Evolutionary conservation across 2,329 filamentous ascomycete species (phyloP), one percentile per base, ranked within the genome.

Genomic region (Rhexocercosporidium sp.): DNA sequence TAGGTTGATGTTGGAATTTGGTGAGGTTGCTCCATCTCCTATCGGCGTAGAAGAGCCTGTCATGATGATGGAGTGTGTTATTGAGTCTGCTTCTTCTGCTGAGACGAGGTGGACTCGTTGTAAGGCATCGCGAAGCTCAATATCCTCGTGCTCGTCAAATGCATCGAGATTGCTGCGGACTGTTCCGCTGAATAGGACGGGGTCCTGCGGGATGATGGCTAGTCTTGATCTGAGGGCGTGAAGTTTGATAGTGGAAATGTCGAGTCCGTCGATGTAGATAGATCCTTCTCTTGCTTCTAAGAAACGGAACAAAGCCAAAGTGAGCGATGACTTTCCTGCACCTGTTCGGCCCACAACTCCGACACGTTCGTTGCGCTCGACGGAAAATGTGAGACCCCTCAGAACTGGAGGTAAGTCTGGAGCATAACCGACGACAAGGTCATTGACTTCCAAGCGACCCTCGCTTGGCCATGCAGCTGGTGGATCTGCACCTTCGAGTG

Each of bases 201-300:
- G 92, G 71, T 95, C 92, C 79, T 94, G 91, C 0, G 92, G 92
- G 63, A 96, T 95, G 71, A 96, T 94, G 44, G 91, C 90, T 0
- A 96, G 79, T 0, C 91, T 85, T n/a, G 87, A 90, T 27, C 92
- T 86, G 12, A 96, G 81, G 64, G 91, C 88, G 65, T 90, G 84
- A 0, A 94, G 83, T 63, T 86, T 86, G 73, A 94, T 86, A 73
- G 86, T 90, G 25, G 90, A 89, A 61, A 94, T 92, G 74, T 94
- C 91, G 14, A 93, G 72, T 0, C 91, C 91, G 73, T 94, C 92
- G 68, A 95, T 91, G 66, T 82, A 77, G 69, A 94, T 89, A 16
- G 79, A 85, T 9, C 92, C 92, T 14, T 87, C 84, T 6, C 84
- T 80, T 0, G 90, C 86, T 76, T 93, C 90, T 14, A 94, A 80